Base-by-base conservation (phyloP, 1,284 basidiomycete species). In the Ustilago loliicola region DNA sequence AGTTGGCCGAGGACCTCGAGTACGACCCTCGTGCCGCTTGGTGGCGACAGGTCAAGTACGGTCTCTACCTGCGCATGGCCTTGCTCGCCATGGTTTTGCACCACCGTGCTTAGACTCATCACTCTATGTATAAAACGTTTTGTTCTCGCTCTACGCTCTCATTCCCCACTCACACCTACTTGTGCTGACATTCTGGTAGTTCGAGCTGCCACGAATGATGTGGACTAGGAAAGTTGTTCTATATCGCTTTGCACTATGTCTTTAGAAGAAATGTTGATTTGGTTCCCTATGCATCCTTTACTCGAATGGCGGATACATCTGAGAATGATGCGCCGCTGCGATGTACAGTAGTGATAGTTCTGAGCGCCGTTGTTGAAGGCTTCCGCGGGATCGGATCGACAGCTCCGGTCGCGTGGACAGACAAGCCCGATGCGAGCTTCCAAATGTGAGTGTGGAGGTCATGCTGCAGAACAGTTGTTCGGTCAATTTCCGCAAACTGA, bases 1-100 rank as follows among this genome's bases (percentile, higher is more conserved):
- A 99, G 92, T 96, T 99, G 81, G 95, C 97, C 86, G 94, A 95
- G 7, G 96, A 98, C 87, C 95, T 99, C 61, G 97, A 99, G 88
- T 98, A 97, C 83, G 96, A 99, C 87, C 93, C 91, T 15, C 91
- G 93, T 53, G 96, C 96, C 1, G 96, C 95, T 34, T 99, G 98
- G 89, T 98, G 98, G 92, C 91, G 97, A 56, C 96, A 98, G 87
- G 98, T 98, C 95, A 92, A 95, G 74, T 97, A 96, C 87, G 97
- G 96, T 60, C 92, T 98, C 78, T 98, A 96, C 87, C 54, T 81
- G 40, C 79, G 80, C 71, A 81, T 85, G 82, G 84, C 84, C 10
- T 71, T 85, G 57, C 79, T 85, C 11, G 80, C 83, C 45, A 85
- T 85, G 84, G 80, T 85, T 36, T 64, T 77, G 6, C 75, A 69